Base-by-base conservation (phyloP, 345 rosid genomes). In the Pelargonium nanum region DNA sequence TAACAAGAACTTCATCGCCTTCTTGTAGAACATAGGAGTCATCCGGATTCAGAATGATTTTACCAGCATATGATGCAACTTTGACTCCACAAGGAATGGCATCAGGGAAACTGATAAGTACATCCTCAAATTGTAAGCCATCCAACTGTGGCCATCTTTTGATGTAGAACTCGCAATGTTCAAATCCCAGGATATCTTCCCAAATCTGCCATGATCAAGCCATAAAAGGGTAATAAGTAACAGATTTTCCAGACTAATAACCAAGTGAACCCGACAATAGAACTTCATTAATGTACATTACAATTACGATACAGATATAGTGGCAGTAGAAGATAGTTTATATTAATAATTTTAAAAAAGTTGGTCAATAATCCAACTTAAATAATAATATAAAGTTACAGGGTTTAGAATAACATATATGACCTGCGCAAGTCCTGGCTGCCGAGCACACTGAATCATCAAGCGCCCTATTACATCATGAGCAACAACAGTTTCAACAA, bases 401-500 rank as follows among this genome's bases (percentile, higher is more conserved):
- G 53, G 53, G 53, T 12, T 13, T 17, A 15, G 20, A 17, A 48
- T 30, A 30, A 30, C 48, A 40, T 9, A 76, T 63, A 53, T 65
- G 61, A 86, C 92, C 88, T 86, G 85, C 21, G 88, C 92, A 28
- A 86, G 81, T 68, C 88, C 92, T 26, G 88, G 92, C 58, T 86
- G 88, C 65, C 88, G 78, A 20, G 92, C 92, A 61, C 92, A 86
- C 67, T 86, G 88, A 79, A 86, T 86, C 92, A 86, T 86, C 72
- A 86, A 75, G 50, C 92, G 87, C 50, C 88, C 92, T 58, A 83
- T 86, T 20, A 86, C 92, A 80, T 86, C 88, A 69, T 86, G 92
- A 56, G 92, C 92, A 10, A 86, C 88, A 40, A 86, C 85, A 55
- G 86, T 86, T 78, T 86, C 81, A 23, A 86, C 80, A 73, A 81